These are phyloP conservation scores for Aschersonia sp. DNA, from an alignment of 2,329 filamentous ascomycete genomes.

Conservation along the genomic window DNA sequence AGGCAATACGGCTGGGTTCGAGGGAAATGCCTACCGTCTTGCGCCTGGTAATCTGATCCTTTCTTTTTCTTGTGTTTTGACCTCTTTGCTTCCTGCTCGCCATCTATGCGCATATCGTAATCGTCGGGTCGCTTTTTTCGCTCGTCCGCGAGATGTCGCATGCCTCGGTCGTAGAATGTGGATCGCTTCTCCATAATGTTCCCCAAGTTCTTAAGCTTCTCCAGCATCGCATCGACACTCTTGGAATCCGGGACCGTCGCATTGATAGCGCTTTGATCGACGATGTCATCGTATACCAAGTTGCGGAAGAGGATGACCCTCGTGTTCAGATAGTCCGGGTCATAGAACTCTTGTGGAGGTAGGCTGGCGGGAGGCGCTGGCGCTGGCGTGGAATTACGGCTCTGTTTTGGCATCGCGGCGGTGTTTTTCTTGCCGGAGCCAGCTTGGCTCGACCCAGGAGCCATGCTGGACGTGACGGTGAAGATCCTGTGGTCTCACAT, in stretches of 20 bases:
- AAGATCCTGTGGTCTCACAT: slow-evolving; percentile 2
- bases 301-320: slow-evolving; percentile 43
- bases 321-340: slow-evolving; percentile 54
- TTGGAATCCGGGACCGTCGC: slow-evolving; percentile 47
- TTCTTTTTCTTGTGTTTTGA: slow-evolving; percentile 69
- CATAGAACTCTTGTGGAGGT: slow-evolving; percentile 37
- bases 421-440: slow-evolving; percentile 50
- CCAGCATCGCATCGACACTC: slow-evolving; percentile 47
- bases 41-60: slow-evolving; percentile 41
- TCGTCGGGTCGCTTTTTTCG: slow-evolving; percentile 49
- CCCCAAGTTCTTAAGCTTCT: slow-evolving; percentile 47
- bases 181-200: slow-evolving; percentile 54
- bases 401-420: slow-evolving; percentile 50
- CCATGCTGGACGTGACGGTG: slow-evolving; percentile 26
- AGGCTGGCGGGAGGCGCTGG: slow-evolving; percentile 31
- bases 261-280: slow-evolving; percentile 45
- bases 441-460: slow-evolving; percentile 42
- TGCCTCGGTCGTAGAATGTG: slow-evolving; percentile 54
- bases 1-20: not conserved
- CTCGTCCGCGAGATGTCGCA: slow-evolving; percentile 53
- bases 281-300: slow-evolving; percentile 52
- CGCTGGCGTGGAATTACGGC: slow-evolving; percentile 62
- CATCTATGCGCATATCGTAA: slow-evolving; percentile 30
- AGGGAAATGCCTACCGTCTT: slow-evolving; percentile 3
- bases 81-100: slow-evolving; percentile 37